Base-by-base conservation (phyloP, 202 grass and related monocot species). In the Saccharum hybrid region DNA sequence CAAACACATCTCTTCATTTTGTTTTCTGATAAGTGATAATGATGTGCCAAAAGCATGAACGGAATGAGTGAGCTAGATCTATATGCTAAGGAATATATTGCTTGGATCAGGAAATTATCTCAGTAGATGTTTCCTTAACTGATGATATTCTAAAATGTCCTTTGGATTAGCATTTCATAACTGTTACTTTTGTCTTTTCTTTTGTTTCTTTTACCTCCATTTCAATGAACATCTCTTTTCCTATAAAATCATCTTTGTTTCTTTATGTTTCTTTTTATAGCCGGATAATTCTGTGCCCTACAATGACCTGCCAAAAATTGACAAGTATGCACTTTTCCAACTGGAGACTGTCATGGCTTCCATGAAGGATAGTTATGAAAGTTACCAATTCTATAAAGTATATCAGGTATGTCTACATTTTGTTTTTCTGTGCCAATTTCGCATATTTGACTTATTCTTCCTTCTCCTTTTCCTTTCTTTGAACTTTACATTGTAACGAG, bases 321-420 rank as follows among this genome's bases (percentile, higher is more conserved):
- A 98, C 75, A 93, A 93, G 85, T 93, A 95, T 48, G 85, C 93
- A 81, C 87, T 98, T 86, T 95, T 90, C 83, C 96, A 98, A 90
- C 81, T 98, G 71, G 89, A 93, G 88, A 95, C 91, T 89, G 83
- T 98, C 63, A 85, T 95, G 68, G 81, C 85, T 78, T 88, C 89
- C 60, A 92, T 98, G 75, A 93, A 88, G 85, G 96, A 91, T 70
- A 87, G 87, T 83, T 98, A 98, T 85, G 96, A 98, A 31, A 86
- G 80, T 69, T 95, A 93, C 63, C 87, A 98, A 71, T 93, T 98
- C 89, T 98, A 92, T 76, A 98, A 98, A 92, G 93, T 95, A 85
- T 98, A 91, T 54, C 96, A 98, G 96, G 96, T 98, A 89, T 23
- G 74, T 83, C 49, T 51, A 31, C 8, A 31, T 30, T 72, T 33